phyloP scores from a whole-genome alignment of 345 rosid species.

The Aurinia saxatilis region DNA sequence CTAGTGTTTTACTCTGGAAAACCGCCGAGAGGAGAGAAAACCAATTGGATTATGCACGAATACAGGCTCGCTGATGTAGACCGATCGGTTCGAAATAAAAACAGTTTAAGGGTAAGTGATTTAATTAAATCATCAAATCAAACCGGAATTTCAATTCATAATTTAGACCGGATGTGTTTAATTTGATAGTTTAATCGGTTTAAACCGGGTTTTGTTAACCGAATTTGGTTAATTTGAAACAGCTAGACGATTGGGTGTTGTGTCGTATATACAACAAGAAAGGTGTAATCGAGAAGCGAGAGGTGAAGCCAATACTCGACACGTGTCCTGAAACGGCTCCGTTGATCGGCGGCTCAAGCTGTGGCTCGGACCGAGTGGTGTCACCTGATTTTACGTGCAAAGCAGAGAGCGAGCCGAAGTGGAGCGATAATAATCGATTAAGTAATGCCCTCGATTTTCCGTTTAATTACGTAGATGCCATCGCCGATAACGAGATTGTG shows the following conservation, averaged over 20 bases:
- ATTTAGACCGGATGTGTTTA: constrained; percentile 11
- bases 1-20: constrained; percentile 84
- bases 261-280: constrained; percentile 97
- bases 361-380: constrained; percentile 64
- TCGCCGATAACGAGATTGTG: constrained; percentile 27
- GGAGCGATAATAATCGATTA: constrained; percentile 38
- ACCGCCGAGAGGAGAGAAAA: constrained; percentile 82
- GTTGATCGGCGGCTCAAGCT: constrained; percentile 62
- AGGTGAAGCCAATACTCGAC: constrained; percentile 23
- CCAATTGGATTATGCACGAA: constrained; percentile 99
- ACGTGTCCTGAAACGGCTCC: constrained; percentile 18
- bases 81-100: constrained; percentile 74
- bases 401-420: constrained; percentile 69
- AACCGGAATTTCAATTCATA: not conserved
- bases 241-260: constrained; percentile 97
- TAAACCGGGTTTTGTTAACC: constrained; percentile 6
- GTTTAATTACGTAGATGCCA: constrained; percentile 48
- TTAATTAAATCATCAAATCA: not conserved
- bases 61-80: constrained; percentile 90
- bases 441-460: constrained; percentile 29
- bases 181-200: not conserved
- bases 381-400: constrained; percentile 78
- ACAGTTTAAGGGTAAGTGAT: constrained; percentile 64
- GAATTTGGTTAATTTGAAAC: constrained; percentile 13
- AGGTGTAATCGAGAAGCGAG: constrained; percentile 59